Base-by-base conservation (phyloP, 495 filamentous ascomycete genomes). In the Aspergillus avenaceus region DNA sequence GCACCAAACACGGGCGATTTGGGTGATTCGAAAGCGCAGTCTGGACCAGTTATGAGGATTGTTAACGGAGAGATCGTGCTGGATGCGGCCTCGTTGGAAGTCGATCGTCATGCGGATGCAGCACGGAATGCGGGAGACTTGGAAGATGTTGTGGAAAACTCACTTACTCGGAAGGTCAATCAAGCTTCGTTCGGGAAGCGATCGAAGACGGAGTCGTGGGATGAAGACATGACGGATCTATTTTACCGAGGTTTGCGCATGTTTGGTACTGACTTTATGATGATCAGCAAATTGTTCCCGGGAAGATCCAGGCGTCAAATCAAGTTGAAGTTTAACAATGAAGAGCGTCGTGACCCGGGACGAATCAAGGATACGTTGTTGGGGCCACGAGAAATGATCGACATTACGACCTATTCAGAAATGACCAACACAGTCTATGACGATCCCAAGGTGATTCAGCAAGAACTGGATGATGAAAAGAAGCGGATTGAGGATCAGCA, bases 251-350 rank as follows among this genome's bases (percentile, higher is more conserved):
- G 85, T 0, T 73, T 98, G 2, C 72, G 79, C 23, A 90, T 88
- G 79, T 96, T 95, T 62, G 95, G 93, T 23, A 96, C 91, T 0
- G 91, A 97, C 63, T 97, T 97, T 62, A 80, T 84, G 66, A 87
- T 90, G 56, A 95, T 98, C 58, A 80, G 82, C 57, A 83, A 81
- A 51, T 75, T 96, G 75, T 96, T 98, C 60, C 82, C 84, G 0
- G 81, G 81, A 24, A 79, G 86, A 18, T 87, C 75, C 21, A 76
- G 93, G 42, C 81, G 84, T 14, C 83, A 90, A 56, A 83, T 97
- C 63, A 96, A 97, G 71, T 67, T 86, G 40, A 98, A 97, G 65
- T 98, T 95, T 72, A 88, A 86, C 55, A 87, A 85, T 45, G 93
- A 98, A 67, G 95, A 97, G 69, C 76, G 82, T n/a, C 70, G 79